Base-by-base conservation (phyloP, 2,329 filamentous ascomycete species). In the Fusarium miscanthi region DNA sequence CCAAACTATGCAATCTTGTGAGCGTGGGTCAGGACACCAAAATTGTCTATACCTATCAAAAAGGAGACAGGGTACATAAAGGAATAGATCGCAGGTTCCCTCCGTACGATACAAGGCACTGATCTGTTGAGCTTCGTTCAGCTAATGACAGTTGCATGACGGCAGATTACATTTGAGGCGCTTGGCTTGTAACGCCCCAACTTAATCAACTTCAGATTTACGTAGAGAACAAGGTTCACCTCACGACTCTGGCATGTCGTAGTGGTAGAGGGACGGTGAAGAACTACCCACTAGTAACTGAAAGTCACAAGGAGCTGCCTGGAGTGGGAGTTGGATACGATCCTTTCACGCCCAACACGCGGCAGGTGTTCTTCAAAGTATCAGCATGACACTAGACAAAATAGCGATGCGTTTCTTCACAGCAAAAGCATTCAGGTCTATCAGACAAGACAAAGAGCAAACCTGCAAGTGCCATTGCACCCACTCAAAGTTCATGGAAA, bases 401-500 rank as follows among this genome's bases (percentile, higher is more conserved):
- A 53, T 17, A 37, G 59, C 41, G 62, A 58, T 46, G 52, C 57
- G 42, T 46, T 52, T 51, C 57, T 61, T 52, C n/a, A 52, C 51
- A 72, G 63, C 27, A 40, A 72, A 56, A 60, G 59, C 30, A 37
- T 43, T 59, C 59, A 60, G 38, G n/a, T 74, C 63, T 74, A 69
- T 60, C 51, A 61, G 63, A 72, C 54, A 72, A 69, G 59, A 57
- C 46, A 63, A 66, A 66, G 53, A 48, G 35, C 59, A 61, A 73
- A 72, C 70, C 53, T 61, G 56, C 54, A 71, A 69, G 52, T 72
- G 49, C 63, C 69, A 25, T 51, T 60, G 46, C 61, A 53, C 66
- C 63, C 70, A 69, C 48, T 52, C 68, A 70, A 74, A 62, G 68
- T 52, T 45, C 46, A 67, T 31, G n/a, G 30, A 48, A 63, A 66